phyloP scores from a whole-genome alignment of 2,329 filamentous ascomycete species.

The Didymella pomorum region DNA sequence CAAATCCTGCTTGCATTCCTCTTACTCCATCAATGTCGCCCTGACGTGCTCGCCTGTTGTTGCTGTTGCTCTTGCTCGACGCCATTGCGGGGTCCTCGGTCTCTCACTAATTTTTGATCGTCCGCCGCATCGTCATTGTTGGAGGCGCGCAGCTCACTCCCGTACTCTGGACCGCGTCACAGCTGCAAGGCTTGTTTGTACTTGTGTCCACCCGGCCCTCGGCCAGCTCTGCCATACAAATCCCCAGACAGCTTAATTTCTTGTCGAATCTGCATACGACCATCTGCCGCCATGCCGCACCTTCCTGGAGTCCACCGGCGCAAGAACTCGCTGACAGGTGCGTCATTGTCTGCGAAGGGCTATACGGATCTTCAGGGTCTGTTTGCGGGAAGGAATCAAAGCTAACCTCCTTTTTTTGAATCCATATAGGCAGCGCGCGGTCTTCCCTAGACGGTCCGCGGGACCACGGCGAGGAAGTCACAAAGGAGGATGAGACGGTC shows the following conservation, averaged over 20 bases:
- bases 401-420: conserved; percentile 29
- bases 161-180: conserved; percentile 24
- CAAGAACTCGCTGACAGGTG: conserved; percentile 40
- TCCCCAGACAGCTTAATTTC: neutral
- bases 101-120: conserved; percentile 29
- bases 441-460: conserved; percentile 53
- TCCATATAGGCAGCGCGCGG: conserved; percentile 49
- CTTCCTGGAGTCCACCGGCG: conserved; percentile 37
- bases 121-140: conserved; percentile 34
- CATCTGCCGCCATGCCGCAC: conserved; percentile 50
- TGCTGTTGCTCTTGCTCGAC: conserved; percentile 11
- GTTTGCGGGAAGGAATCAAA: neutral
- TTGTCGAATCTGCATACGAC: neutral
- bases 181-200: conserved; percentile 28
- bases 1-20: conserved; percentile 12
- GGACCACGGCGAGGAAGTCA: conserved; percentile 39
- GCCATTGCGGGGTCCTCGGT: conserved; percentile 25
- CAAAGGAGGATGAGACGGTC: conserved; percentile 73
- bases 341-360: conserved; percentile 28
- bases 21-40: neutral
- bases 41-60: conserved; percentile 11
- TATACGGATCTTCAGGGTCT: conserved; percentile 17
- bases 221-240: conserved; percentile 7
- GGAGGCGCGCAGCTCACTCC: conserved; percentile 29
- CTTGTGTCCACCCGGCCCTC: conserved; percentile 15